Evolutionary conservation across 305 asterid species (phyloP), one percentile per base, ranked within the genome.

Genomic region (Fraxinus platypoda): DNA sequence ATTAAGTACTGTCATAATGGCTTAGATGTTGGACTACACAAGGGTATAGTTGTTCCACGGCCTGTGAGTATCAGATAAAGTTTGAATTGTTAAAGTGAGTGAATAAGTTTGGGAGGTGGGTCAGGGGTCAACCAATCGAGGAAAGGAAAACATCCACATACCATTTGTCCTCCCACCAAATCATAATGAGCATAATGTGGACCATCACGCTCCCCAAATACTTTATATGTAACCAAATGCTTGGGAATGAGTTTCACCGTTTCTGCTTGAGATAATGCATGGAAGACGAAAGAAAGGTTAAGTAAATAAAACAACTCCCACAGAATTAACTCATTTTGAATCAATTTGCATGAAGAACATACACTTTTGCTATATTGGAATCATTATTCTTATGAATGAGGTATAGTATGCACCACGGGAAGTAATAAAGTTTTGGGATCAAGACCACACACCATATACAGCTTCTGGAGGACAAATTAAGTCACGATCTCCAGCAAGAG

Each of bases 391-490:
- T 68, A 68, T 30, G 19, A 12, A 68, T 68, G 19, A 13, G 74
- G 19, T 28, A 28, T 25, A 23, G 15, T 9, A 66, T 25, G 74
- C 21, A 26, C 38, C 74, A 68, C 1, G 8, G 34, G 35, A 66
- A 66, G 35, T 66, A 62, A 21, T 23, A 11, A 66, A 66, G 12
- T 25, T 8, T 12, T 66, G 71, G 38, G 57, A 82, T 30, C 33
- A 72, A 75, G 19, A 82, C 76, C 77, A 82, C 91, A 78, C 83
- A 95, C 99, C 98, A 28, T 85, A 75, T 78, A 95, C 98, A 76
- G 98, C 99, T 86, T 90, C 98, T 72, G 97, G 95, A n/a, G 99
- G 99, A 82, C 98, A 95, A 78, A 95, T 95, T 88, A 94, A 87
- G 90, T 95, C 99, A 54, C 90, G 88, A 43, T 95, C 98, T 81